A percentile compares a stretch with the other conserved stretches of the same genome.
phyloP scores from a whole-genome alignment of 768 basidiomycete species.

The Suillus decipiens region DNA sequence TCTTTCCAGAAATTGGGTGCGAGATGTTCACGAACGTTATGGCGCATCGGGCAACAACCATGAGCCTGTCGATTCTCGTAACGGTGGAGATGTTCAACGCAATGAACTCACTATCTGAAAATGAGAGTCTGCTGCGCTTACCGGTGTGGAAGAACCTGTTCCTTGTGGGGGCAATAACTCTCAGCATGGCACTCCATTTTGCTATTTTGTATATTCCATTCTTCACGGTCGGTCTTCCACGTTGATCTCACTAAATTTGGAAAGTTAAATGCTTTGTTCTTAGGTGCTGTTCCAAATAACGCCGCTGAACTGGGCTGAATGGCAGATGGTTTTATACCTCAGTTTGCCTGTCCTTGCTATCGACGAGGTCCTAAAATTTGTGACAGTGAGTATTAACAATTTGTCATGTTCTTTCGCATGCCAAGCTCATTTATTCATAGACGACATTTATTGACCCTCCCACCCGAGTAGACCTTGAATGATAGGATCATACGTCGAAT shows the following conservation, averaged over 20 bases:
- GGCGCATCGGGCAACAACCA: conserved; percentile 88
- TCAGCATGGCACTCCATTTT: conserved; percentile 93
- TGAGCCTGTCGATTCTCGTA: conserved; percentile 95
- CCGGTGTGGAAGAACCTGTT: conserved; percentile 96
- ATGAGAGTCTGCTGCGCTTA: conserved; percentile 85
- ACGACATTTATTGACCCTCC: conserved; percentile 60
- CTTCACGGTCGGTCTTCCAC: conserved; percentile 70
- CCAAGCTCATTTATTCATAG: conserved; percentile 30
- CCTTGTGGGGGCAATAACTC: conserved; percentile 82
- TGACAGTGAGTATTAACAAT: conserved; percentile 56
- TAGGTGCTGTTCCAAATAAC: conserved; percentile 89
- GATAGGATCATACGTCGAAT: background rate
- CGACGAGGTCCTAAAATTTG: conserved; percentile 88
- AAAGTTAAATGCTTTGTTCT: background rate
- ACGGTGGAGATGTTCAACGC: conserved; percentile 98
- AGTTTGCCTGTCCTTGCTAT: conserved; percentile 87
- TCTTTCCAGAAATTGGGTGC: conserved; percentile 92
- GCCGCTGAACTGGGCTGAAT: conserved; percentile 92
- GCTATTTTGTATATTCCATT: conserved; percentile 97
- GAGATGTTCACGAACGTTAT: conserved; percentile 92
- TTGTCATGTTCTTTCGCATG: conserved; percentile 11
- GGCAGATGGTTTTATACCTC: conserved; percentile 89
- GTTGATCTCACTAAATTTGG: background rate
- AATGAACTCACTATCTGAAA: conserved; percentile 97
- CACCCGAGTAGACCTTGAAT: conserved; percentile 46